These are phyloP conservation scores for Parsonsia alboflavescens DNA, from an alignment of 257 asterid genomes.

Conservation along the genomic window DNA sequence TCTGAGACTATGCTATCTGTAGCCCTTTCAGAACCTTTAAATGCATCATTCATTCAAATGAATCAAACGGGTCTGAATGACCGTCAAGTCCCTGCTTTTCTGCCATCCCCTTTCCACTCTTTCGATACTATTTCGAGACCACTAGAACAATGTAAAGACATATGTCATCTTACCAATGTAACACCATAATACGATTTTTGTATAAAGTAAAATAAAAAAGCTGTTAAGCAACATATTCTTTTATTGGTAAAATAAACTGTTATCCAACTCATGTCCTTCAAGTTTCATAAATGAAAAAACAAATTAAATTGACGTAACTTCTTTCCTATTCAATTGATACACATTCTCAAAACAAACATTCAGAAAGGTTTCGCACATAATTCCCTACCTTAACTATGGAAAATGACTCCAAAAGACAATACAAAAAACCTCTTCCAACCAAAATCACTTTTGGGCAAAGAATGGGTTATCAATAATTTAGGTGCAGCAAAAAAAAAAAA, in stretches of 20 bases:
- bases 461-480: background rate
- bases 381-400: background rate
- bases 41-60: background rate
- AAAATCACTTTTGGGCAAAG: background rate
- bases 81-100: background rate
- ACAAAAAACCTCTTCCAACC: background rate
- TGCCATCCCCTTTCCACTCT: background rate
- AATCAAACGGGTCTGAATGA: background rate
- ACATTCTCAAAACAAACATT: background rate
- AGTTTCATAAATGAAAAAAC: background rate
- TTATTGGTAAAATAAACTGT: background rate
- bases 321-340: background rate
- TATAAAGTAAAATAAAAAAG: background rate
- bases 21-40: background rate
- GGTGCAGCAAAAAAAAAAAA: no score
- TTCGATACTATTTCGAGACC: background rate
- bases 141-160: background rate
- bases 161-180: background rate
- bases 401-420: background rate
- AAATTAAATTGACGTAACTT: background rate
- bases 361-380: background rate
- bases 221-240: background rate
- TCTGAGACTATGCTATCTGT: background rate
- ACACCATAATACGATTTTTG: background rate
- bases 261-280: background rate